Evolutionary conservation across 306 rosid species (phyloP), one percentile per base, ranked within the genome.

Genomic region (Crotalaria pallida): DNA sequence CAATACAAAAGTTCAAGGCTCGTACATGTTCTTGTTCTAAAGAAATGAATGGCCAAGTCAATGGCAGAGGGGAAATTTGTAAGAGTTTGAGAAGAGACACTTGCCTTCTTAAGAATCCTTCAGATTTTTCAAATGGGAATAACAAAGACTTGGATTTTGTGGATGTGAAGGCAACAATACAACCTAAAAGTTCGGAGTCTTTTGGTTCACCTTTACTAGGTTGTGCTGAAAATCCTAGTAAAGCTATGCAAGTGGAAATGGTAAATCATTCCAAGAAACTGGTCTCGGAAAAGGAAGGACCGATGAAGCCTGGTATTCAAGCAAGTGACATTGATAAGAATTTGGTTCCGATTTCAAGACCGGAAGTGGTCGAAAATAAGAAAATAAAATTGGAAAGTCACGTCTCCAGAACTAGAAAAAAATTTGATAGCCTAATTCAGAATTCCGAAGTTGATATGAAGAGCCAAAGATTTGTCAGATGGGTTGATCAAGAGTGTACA

Each of bases 1-100:
- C 86, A 41, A 77, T 84, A 48, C 83, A 76, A 5, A 82, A 73
- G 52, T 65, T 67, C 4, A 83, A 77, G 69, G 77, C 89, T 70
- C 73, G 73, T 43, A 78, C 86, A 59, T 72, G 55, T 50, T 79
- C 86, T 76, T 33, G 56, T 81, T 60, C 79, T 67, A 57, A 59
- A 8, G 85, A 84, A 57, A 26, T 45, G 68, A 79, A 70, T 47
- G 67, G 78, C 4, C 49, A 56, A 62, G 36, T 56, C 58, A 76
- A 72, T 80, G 33, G 52, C 72, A 58, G 29, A 27, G 78, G 45
- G 38, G 80, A 65, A 43, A 73, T 56, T 71, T 53, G 60, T 21
- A 80, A 77, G 70, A 58, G 36, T 69, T 72, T 57, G 27, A 74
- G 72, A 63, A 77, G 71, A 80, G 79, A 68, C 15, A 63, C 49